Conservation (phyloP, 2,329 filamentous ascomycete genomes). For the Penicillium hordei region DNA sequence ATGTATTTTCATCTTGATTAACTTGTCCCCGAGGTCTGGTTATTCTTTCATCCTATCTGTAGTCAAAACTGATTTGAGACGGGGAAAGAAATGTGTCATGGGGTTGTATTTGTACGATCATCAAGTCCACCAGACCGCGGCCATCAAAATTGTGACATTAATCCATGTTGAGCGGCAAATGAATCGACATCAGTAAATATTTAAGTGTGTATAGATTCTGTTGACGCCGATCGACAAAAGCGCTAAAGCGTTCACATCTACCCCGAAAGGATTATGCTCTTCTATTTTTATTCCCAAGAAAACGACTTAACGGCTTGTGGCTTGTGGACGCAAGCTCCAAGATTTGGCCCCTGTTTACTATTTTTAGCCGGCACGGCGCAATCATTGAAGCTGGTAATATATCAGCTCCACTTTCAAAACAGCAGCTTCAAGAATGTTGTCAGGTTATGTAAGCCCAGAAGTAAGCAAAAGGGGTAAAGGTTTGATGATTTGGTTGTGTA, state of each 20-base stretch:
- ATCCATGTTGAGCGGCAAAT: background rate
- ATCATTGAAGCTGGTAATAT: constrained; percentile 1
- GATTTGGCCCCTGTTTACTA: constrained; percentile 4
- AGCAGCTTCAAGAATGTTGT: constrained; percentile 6
- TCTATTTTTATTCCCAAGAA: background rate
- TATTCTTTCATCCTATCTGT: background rate
- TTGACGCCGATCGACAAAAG: too few species aligned
- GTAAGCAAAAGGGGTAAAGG: background rate
- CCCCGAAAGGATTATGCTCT: background rate
- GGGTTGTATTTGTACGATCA: background rate
- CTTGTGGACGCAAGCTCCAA: background rate
- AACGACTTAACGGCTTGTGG: background rate
- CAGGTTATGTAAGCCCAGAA: constrained; percentile 2
- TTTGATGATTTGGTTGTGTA: background rate
- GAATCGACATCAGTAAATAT: background rate
- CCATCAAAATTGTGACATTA: background rate
- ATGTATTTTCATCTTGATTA: background rate
- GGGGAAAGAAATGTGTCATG: background rate
- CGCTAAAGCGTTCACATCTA: background rate
- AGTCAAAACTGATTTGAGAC: background rate
- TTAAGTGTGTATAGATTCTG: background rate
- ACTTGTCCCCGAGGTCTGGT: background rate
- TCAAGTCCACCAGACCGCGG: background rate
- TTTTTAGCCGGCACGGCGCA: constrained; percentile 2
- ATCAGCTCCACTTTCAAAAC: constrained; percentile 6